These are phyloP conservation scores for Linum lewisii DNA, from an alignment of 345 rosid species.

Conservation along the genomic window DNA sequence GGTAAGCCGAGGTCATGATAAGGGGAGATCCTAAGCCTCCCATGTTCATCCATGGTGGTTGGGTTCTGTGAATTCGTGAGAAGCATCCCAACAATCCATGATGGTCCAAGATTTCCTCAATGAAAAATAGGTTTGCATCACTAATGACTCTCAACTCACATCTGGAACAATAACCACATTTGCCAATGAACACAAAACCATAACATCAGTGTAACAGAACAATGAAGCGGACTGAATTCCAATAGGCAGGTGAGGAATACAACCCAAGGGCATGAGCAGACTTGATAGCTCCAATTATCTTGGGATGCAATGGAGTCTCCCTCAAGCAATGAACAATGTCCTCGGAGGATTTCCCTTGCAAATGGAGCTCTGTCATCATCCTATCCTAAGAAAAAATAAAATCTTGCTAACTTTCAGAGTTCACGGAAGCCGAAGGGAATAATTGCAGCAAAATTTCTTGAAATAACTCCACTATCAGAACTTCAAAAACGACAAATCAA, in stretches of 20 bases:
- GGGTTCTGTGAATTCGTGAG: constrained; percentile 53
- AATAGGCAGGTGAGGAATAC: background rate
- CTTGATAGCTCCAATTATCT: constrained; percentile 38
- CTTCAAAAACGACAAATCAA: no score
- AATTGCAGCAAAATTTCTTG: no score
- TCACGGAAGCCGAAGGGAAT: no score
- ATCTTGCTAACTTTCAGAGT: background rate
- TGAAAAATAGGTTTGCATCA: constrained; percentile 73
- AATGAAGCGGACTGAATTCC: no score
- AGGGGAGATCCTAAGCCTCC: constrained; percentile 49
- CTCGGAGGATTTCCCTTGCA: constrained; percentile 44
- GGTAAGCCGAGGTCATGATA: constrained; percentile 33
- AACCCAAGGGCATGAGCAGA: constrained; percentile 56
- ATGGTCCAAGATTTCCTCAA: constrained; percentile 63
- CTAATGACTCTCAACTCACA: constrained; percentile 73
- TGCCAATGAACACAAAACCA: background rate
- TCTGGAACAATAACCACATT: constrained; percentile 23
- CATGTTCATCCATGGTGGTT: constrained; percentile 33
- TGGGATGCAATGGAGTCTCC: constrained; percentile 39
- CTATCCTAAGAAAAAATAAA: constrained; percentile 41
- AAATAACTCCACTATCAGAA: no score
- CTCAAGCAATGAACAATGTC: constrained; percentile 57
- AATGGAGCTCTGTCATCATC: constrained; percentile 77
- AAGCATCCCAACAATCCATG: constrained; percentile 53
- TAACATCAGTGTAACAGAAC: constrained; percentile 3